A percentile compares a stretch with the other conserved stretches of the same genome.
phyloP scores from a whole-genome alignment of 805 yeast genomes.

The Hanseniaspora meyeri region DNA sequence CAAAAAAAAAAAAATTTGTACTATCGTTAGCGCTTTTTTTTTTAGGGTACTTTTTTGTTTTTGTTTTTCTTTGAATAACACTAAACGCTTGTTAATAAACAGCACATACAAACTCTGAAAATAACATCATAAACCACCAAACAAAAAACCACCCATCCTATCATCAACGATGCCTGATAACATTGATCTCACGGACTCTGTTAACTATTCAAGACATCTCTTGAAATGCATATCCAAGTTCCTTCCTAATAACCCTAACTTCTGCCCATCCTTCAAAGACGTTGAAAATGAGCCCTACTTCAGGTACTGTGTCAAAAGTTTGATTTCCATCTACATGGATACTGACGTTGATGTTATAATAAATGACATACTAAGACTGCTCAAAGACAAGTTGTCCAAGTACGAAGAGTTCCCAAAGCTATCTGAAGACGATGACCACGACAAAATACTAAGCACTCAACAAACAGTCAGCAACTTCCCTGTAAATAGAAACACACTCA shows the following conservation, averaged over 20 bases:
- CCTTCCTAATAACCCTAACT: constrained; percentile 14
- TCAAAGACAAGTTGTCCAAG: constrained; percentile 6
- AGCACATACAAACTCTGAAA: not conserved
- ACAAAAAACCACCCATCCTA: not conserved
- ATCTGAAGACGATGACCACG: not conserved
- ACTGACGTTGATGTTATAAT: not conserved
- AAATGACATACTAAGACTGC: not conserved
- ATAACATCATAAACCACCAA: not conserved
- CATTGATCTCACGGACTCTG: not conserved
- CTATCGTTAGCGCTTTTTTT: not conserved
- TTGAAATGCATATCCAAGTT: constrained; percentile 13
- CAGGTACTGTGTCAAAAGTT: constrained; percentile 7
- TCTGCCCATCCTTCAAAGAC: constrained; percentile 9
- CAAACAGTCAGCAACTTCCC: not conserved
- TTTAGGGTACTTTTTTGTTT: not conserved
- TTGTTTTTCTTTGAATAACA: no score
- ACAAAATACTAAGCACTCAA: not conserved
- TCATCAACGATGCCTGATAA: not conserved
- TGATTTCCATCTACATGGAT: not conserved
- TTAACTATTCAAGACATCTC: constrained; percentile 12
- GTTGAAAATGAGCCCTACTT: constrained; percentile 13
- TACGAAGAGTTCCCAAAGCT: constrained; percentile 11
- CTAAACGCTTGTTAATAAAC: not conserved
- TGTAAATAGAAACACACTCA: not conserved
- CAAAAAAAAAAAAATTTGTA: not conserved